A percentile compares a stretch with the other conserved stretches of the same genome.
Conservation (phyloP, 2,329 filamentous ascomycete genomes). For the Neofusicoccum cordaticola region DNA sequence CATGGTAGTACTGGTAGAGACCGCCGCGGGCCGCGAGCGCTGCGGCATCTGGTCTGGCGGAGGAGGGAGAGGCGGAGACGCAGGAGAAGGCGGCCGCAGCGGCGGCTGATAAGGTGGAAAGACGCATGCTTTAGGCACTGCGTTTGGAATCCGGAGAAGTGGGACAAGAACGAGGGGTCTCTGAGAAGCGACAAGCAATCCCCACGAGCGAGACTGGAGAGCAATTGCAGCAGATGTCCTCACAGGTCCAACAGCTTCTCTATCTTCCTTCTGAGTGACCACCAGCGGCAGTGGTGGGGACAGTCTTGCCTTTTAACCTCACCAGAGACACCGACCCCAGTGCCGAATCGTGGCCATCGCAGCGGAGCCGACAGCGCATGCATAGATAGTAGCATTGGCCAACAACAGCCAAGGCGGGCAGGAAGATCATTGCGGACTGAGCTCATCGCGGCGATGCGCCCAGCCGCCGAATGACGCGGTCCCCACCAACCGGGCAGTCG, state of each 20-base stretch:
- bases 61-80: slow-evolving; percentile 6
- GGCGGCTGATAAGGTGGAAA: not conserved
- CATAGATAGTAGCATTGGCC: slow-evolving; percentile 13
- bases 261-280: not conserved
- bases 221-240: not conserved
- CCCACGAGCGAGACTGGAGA: not conserved
- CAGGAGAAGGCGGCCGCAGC: not conserved
- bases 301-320: not conserved
- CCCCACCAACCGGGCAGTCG: not conserved
- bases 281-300: not conserved
- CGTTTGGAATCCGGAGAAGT: too few species aligned
- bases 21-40: not conserved
- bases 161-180: not conserved
- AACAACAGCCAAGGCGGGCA: not conserved
- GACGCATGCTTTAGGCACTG: not conserved
- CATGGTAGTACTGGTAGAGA: not conserved
- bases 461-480: not conserved
- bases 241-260: not conserved
- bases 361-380: not conserved
- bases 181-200: too few species aligned
- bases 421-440: not conserved
- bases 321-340: not conserved
- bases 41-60: not conserved
- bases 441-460: not conserved
- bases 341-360: not conserved